Evolutionary conservation across 75 land plant genomes (phyloP).

Genomic region (Pinus taeda): DNA sequence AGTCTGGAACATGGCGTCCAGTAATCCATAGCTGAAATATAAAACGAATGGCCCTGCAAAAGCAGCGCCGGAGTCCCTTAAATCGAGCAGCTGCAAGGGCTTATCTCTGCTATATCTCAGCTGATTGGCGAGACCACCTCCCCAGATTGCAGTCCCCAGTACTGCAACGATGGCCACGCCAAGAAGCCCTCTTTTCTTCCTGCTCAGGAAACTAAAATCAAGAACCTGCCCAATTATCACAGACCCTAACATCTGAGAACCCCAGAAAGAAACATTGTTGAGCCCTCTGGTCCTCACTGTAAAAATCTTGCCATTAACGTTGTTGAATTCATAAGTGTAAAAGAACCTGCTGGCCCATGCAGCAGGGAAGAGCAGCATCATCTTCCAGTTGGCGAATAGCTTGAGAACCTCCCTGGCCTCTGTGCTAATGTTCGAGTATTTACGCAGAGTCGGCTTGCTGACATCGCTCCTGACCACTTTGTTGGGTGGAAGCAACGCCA

Average conservation of each 20-base stretch:
- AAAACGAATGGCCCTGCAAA: slow-evolving; percentile 81
- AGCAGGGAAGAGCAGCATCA: too few relatives aligned
- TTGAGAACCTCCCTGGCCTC: too few relatives aligned
- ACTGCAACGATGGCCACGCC: slow-evolving; percentile 55
- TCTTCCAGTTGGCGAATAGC: too few relatives aligned
- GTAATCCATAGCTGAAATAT: slow-evolving; percentile 67
- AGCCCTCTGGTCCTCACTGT: slow-evolving; percentile 47
- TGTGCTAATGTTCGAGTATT: too few relatives aligned
- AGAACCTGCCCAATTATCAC: slow-evolving; percentile 56
- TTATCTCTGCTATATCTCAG: slow-evolving; percentile 27
- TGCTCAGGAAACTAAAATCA: slow-evolving; percentile 56
- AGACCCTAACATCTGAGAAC: slow-evolving; percentile 82
- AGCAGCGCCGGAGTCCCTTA: slow-evolving; percentile 42
- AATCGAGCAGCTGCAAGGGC: slow-evolving; percentile 31
- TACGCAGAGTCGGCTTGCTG: background rate
- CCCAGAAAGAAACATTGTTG: slow-evolving; percentile 89
- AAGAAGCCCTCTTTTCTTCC: slow-evolving; percentile 58
- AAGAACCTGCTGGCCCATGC: too few relatives aligned
- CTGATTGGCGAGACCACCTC: slow-evolving; percentile 80
- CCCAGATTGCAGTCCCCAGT: slow-evolving; percentile 73
- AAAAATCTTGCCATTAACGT: too few relatives aligned
- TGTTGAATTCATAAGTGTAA: too few relatives aligned
- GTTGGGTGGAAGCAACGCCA: too few relatives aligned
- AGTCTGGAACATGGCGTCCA: slow-evolving; percentile 91
- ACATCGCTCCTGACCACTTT: slow-evolving; percentile 50